Evolutionary conservation across 805 yeast genomes (phyloP).

Genomic region (Hanseniaspora thailandica): DNA sequence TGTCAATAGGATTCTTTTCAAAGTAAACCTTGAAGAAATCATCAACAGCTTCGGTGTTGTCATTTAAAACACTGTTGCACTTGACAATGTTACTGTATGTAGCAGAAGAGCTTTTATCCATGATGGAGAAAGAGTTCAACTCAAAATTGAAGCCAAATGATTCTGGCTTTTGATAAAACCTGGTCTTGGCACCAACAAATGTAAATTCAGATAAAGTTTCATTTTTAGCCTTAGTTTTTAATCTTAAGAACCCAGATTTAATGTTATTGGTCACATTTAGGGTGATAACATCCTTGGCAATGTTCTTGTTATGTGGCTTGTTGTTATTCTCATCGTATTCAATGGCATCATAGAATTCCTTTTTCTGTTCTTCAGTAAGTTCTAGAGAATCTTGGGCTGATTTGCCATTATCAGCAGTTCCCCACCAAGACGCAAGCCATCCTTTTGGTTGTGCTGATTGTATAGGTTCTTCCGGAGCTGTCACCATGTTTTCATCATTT

Average conservation of each 20-base stretch:
- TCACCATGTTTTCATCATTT: conserved; percentile 13
- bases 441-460: conserved; percentile 30
- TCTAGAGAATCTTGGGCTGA: conserved; percentile 33
- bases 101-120: conserved; percentile 71
- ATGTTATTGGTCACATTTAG: conserved; percentile 56
- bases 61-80: conserved; percentile 42
- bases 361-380: conserved; percentile 74
- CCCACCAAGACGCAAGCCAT: conserved; percentile 66
- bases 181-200: conserved; percentile 71
- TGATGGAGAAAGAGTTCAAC: conserved; percentile 69
- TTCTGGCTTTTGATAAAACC: conserved; percentile 64
- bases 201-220: conserved; percentile 59
- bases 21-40: conserved; percentile 75
- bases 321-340: conserved; percentile 66
- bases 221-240: conserved; percentile 30
- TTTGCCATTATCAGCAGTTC: conserved; percentile 18
- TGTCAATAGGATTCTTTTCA: conserved; percentile 79
- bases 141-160: conserved; percentile 64
- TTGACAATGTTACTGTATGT: conserved; percentile 81
- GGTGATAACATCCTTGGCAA: conserved; percentile 65
- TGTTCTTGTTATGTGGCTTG: conserved; percentile 24
- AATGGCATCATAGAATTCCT: conserved; percentile 85
- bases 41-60: conserved; percentile 29
- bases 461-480: conserved; percentile 2
- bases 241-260: conserved; percentile 63